A percentile compares a stretch with the other conserved stretches of the same genome.
Conservation (phyloP, 306 rosid species). For the Cucurbita argyrosperma region DNA sequence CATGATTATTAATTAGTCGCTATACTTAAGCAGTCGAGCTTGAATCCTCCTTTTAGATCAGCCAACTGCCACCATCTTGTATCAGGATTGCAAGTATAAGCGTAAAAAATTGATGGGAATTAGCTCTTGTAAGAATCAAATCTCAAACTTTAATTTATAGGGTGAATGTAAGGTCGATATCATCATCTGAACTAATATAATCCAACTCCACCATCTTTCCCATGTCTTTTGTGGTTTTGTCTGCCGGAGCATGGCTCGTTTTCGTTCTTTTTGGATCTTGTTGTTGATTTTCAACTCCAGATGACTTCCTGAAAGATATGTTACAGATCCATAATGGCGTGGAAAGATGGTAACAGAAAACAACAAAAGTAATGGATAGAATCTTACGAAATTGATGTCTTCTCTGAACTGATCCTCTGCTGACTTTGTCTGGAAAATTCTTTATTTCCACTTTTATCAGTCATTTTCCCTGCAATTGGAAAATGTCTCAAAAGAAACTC, state of each 20-base stretch:
- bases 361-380: not conserved
- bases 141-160: not conserved
- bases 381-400: slow-evolving; percentile 34
- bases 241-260: slow-evolving; percentile 19
- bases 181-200: slow-evolving; percentile 70
- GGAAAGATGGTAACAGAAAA: not conserved
- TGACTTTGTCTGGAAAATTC: slow-evolving; percentile 22
- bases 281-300: slow-evolving; percentile 21
- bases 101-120: not conserved
- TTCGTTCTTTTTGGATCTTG: slow-evolving; percentile 40
- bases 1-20: not conserved
- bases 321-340: not conserved
- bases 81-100: not conserved
- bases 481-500: slow-evolving; percentile 10
- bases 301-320: slow-evolving; percentile 47
- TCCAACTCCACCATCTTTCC: slow-evolving; percentile 70
- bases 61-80: too few relatives aligned
- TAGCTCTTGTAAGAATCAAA: not conserved
- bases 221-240: slow-evolving; percentile 20
- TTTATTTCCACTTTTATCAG: slow-evolving; percentile 15
- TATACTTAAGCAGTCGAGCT: not conserved
- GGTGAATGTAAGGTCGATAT: slow-evolving; percentile 20
- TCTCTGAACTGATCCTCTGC: slow-evolving; percentile 20
- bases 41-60: not conserved
- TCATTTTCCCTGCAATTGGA: slow-evolving; percentile 32